phyloP scores from a whole-genome alignment of 176 grass and related monocot species.

The Raddia distichophylla region DNA sequence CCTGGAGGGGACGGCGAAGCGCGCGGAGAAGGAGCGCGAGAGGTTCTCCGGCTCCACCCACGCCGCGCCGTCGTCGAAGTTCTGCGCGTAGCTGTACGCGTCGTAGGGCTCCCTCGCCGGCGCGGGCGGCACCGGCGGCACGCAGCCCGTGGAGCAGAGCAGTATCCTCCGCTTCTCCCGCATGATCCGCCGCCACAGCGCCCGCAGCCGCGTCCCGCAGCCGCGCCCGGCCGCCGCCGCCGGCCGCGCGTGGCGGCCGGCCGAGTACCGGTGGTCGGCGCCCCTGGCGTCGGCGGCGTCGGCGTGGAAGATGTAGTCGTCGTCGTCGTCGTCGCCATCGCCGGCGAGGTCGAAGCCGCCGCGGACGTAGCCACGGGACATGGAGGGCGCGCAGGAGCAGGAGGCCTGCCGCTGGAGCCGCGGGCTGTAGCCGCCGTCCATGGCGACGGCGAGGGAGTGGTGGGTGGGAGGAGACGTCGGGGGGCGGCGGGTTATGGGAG shows the following conservation, averaged over 20 bases:
- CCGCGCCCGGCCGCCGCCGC: constrained; percentile 2
- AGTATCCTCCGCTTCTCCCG: constrained; percentile 69
- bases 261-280: neutral
- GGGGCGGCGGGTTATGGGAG: neutral
- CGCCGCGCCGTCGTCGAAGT: constrained; percentile 80
- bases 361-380: constrained; percentile 55
- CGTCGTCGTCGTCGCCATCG: constrained; percentile 36
- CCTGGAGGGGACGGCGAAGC: constrained; percentile 73
- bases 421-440: constrained; percentile 61
- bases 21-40: constrained; percentile 82
- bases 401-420: constrained; percentile 66
- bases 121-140: constrained; percentile 35
- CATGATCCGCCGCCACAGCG: constrained; percentile 69
- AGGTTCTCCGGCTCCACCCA: constrained; percentile 90
- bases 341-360: constrained; percentile 43
- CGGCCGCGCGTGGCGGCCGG: neutral
- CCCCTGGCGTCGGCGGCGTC: neutral
- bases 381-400: constrained; percentile 58
- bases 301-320: constrained; percentile 10
- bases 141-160: constrained; percentile 58
- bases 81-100: constrained; percentile 81
- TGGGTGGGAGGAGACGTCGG: neutral
- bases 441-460: constrained; percentile 13
- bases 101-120: constrained; percentile 64
- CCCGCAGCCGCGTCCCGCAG: constrained; percentile 42